Evolutionary conservation across 352 stramenopile genomes (phyloP).

Genomic region (Pythium utonaiense): DNA sequence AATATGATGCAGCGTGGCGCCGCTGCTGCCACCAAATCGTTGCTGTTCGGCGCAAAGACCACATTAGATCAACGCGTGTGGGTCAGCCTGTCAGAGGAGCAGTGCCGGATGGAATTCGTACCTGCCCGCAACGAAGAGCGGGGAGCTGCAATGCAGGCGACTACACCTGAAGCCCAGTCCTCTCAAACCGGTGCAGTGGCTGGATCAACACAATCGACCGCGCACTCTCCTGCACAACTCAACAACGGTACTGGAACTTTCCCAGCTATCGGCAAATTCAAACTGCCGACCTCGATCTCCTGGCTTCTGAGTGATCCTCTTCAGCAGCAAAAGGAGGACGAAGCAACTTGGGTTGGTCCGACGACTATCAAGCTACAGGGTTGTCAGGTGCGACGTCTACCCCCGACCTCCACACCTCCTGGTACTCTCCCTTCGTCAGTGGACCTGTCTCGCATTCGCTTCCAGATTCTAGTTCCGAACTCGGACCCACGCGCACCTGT

Average conservation of each 20-base stretch:
- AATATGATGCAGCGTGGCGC: slow-evolving; percentile 11
- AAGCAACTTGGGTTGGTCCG: slow-evolving; percentile 1
- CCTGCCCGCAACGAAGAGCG: slow-evolving; percentile 24
- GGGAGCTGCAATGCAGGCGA: neutral
- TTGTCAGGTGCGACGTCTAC: slow-evolving; percentile 41
- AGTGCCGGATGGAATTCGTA: slow-evolving; percentile 52
- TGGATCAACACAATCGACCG: no score
- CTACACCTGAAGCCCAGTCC: neutral
- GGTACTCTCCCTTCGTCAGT: neutral
- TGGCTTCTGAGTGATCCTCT: slow-evolving; percentile 51
- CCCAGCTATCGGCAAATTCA: slow-evolving; percentile 31
- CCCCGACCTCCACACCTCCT: neutral
- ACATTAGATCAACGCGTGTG: slow-evolving; percentile 35
- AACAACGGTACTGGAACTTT: slow-evolving; percentile 8
- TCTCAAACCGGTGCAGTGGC: no score
- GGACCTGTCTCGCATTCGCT: slow-evolving; percentile 4
- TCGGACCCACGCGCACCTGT: neutral
- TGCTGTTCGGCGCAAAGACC: slow-evolving; percentile 13
- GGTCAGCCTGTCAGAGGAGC: slow-evolving; percentile 55
- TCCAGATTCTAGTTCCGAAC: slow-evolving; percentile 23
- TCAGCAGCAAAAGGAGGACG: slow-evolving; percentile 17
- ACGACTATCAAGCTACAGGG: slow-evolving; percentile 42
- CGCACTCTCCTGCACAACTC: neutral
- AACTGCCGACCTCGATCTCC: slow-evolving; percentile 46
- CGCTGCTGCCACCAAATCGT: slow-evolving; percentile 9